phyloP scores from a whole-genome alignment of 1,284 basidiomycete genomes.

The Ustilago sp. region DNA sequence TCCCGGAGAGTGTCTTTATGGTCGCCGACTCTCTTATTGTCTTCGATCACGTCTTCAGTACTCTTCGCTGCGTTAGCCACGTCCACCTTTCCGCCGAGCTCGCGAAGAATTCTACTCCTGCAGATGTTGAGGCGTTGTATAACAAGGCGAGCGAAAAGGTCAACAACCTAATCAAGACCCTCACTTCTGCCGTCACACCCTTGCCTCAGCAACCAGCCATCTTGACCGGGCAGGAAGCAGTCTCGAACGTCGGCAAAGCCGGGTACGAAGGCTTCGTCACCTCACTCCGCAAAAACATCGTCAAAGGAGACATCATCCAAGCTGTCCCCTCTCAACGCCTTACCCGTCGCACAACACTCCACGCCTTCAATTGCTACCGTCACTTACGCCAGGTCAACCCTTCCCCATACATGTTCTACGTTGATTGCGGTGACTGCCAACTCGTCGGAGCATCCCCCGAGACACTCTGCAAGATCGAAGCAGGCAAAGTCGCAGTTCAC shows the following conservation, averaged over 20 bases:
- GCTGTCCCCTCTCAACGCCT: constrained; percentile 96
- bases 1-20: constrained; percentile 98
- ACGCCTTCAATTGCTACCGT: constrained; percentile 97
- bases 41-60: constrained; percentile 97
- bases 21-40: constrained; percentile 92
- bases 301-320: constrained; percentile 98
- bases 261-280: constrained; percentile 96
- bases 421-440: constrained; percentile 86
- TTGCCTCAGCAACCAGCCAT: constrained; percentile 73
- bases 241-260: constrained; percentile 91
- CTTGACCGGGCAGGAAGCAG: constrained; percentile 70
- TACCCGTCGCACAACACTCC: constrained; percentile 83
- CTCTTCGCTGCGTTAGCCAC: constrained; percentile 91
- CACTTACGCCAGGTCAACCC: constrained; percentile 94
- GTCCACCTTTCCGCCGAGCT: constrained; percentile 79
- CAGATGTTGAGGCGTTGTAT: constrained; percentile 66
- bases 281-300: constrained; percentile 89
- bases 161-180: constrained; percentile 31
- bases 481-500: constrained; percentile 90
- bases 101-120: constrained; percentile 74
- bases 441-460: constrained; percentile 97
- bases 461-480: constrained; percentile 93
- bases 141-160: constrained; percentile 43
- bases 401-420: constrained; percentile 98
- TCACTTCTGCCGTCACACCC: constrained; percentile 71